Base-by-base conservation (phyloP, 2,329 filamentous ascomycete species). In the Phyllosticta citribraziliensis region DNA sequence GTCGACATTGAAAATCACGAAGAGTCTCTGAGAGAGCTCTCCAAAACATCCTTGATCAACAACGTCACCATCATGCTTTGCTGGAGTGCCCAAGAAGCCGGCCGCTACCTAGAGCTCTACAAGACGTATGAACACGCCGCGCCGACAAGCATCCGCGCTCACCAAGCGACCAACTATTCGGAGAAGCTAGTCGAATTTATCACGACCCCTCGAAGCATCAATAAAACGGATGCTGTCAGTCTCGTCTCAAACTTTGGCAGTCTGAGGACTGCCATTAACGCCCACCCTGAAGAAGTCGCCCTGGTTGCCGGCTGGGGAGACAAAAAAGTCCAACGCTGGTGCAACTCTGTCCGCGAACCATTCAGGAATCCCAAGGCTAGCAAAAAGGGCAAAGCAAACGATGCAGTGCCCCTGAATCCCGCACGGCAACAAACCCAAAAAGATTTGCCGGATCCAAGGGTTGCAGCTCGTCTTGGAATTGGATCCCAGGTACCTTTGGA, bases 1-100 rank as follows among this genome's bases (percentile, higher is more conserved):
- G 92, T 97, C 25, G 94, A 99, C 73, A 96, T 99, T 58, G 85
- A 88, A 24, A 96, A 96, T 70, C 94, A 97, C 69, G 91, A 97
- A 74, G 91, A 96, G 62, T 83, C 87, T 3, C 76, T 99, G 57
- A 90, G 89, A 66, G 94, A 97, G 71, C 81, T 99, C 10, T 90
- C 90, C 63, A 97, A 97, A 74, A 96, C 92, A 1, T 92, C 89
- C 14, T 76, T 97, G 25, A 85, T 97, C 74, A 96, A 97, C 73
- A 92, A 96, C 66, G 84, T 96, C 51, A 99, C 94, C 1, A 75
- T 99, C 12, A 86, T 99, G 57, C 81, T 97, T 8, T 96, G 91
- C 76, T 99, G 94, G 94, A 93, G 88, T 5, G 89, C 93, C 17
- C 88, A 90, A 63, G 94, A 99, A 77, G 93, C 92, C 2, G 94